Base-by-base conservation (phyloP, 805 yeast species). In the Yarrowia keelungensis region DNA sequence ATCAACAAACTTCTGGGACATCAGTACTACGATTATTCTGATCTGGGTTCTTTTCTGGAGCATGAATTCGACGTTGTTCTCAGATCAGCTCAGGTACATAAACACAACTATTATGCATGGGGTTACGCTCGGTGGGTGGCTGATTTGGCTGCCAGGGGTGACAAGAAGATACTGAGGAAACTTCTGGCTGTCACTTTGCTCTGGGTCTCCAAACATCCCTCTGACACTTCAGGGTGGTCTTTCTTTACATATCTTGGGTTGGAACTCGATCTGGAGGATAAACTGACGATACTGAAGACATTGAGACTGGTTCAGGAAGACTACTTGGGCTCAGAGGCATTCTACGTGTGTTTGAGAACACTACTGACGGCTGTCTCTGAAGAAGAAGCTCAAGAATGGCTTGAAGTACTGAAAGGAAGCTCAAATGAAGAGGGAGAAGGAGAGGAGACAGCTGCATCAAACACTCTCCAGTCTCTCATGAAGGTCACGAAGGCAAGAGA, bases 21-120 rank as follows among this genome's bases (percentile, higher is more conserved):
- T 36, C 14, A 16, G 9, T 15, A 16, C 26, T 59, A 39, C 35
- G 32, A 36, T 16, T 16, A 12, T 32, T 11, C 26, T 2, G 65
- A 42, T 2, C 42, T 59, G 35, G n/a, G 22, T 12, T 2, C 49
- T 5, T 53, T 19, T 43, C 62, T 69, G 8, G 67, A 68, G 2
- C 58, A 58, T 5, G 81, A 80, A 70, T 64, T 75, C 41, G 68
- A 66, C 15, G 67, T 75, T 1, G 77, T 84, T 1, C 67, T 76
- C 1, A 62, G 59, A 9, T 82, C 87, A 0, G 79, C 80, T 0
- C 73, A 70, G 32, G 70, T 74, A 12, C 88, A 85, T 71, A 81
- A 81, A 10, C 72, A 79, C 51, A 85, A 84, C 72, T 85, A 85
- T 72, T 84, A 84, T 68, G 85, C 86, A 0, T 79, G 83, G 80